Conservation (phyloP, 2,329 filamentous ascomycete species). For the Colletotrichum sp. region DNA sequence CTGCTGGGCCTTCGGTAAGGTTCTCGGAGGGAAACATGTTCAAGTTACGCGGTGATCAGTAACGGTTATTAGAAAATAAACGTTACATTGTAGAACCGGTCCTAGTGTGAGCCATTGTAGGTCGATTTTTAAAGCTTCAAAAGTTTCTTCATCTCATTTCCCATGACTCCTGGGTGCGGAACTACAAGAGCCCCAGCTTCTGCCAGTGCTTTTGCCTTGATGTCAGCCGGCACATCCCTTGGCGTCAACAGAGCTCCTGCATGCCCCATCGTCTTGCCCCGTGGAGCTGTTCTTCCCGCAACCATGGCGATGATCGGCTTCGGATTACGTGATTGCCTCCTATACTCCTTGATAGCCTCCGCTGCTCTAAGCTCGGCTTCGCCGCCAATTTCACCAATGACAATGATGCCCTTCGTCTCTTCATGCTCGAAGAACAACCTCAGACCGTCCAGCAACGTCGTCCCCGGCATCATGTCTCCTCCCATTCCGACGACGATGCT, state of each 20-base stretch:
- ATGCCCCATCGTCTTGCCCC: slow-evolving; percentile 73
- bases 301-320: slow-evolving; percentile 71
- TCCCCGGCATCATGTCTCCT: slow-evolving; percentile 75
- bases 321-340: slow-evolving; percentile 56
- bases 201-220: slow-evolving; percentile 37
- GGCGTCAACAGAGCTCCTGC: slow-evolving; percentile 64
- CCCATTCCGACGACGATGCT: slow-evolving; percentile 80
- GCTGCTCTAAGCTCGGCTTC: slow-evolving; percentile 74
- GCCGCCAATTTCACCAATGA: slow-evolving; percentile 77
- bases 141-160: slow-evolving; percentile 35
- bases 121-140: slow-evolving; percentile 18
- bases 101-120: not conserved
- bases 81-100: not conserved
- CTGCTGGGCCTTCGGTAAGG: not conserved
- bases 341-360: slow-evolving; percentile 73
- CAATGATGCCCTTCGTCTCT: slow-evolving; percentile 73
- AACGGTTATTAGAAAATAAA: not conserved
- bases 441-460: slow-evolving; percentile 74
- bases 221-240: slow-evolving; percentile 33
- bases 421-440: slow-evolving; percentile 70
- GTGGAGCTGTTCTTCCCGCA: slow-evolving; percentile 66
- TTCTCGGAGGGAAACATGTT: not conserved
- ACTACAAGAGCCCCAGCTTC: slow-evolving; percentile 41
- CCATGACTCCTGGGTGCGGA: slow-evolving; percentile 43
- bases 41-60: not conserved